Evolutionary conservation across 2,329 filamentous ascomycete genomes (phyloP), one percentile per base, ranked within the genome.

Genomic region (Trichoderma hamatum): DNA sequence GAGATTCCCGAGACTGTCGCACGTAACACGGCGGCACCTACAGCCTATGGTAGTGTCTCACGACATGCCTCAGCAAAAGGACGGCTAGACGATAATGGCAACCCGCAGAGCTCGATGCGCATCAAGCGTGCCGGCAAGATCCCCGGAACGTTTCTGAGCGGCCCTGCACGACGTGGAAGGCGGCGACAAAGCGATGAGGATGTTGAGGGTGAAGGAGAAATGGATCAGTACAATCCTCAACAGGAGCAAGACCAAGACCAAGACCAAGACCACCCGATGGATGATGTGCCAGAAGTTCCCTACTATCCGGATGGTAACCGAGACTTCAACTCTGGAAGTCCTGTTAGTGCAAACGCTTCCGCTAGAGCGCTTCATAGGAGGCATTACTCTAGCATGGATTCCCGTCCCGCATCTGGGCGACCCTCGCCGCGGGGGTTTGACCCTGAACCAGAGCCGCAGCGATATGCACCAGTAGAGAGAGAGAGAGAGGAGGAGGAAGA

Each of bases 91-190:
- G 90, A 94, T 28, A 89, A 91, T 39, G 80, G 82, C 39, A 89
- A 87, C 16, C 81, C 88, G 1, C 91, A 92, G 70, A 90, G 90
- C 73, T 93, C 92, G 0, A 88, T 94, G 84, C 87, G 93, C 5
- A 84, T 94, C 69, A 95, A 94, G 80, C 85, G 92, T 70, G 87
- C 93, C 16, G 90, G 90, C 19, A 92, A 92, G 78, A 84, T 91
- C 9, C 88, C 90, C 2, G 93, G 92, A 1, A 91, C 88, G 70
- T 94, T 95, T 72, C 82, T 96, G 26, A 93, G 92, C 73, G 92
- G 92, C 1, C 93, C 93, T 32, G 92, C 93, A 24, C 87, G 93
- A 67, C 85, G 93, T 73, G 93, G 92, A 30, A 86, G 91, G 71
- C 85, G 89, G 72, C 83, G 88, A 69, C 86, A 86, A 74, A 92